These are phyloP conservation scores for Basidiobolus meristosporus DNA, from an alignment of 371 early-diverging fungal genomes.

Conservation along the genomic window DNA sequence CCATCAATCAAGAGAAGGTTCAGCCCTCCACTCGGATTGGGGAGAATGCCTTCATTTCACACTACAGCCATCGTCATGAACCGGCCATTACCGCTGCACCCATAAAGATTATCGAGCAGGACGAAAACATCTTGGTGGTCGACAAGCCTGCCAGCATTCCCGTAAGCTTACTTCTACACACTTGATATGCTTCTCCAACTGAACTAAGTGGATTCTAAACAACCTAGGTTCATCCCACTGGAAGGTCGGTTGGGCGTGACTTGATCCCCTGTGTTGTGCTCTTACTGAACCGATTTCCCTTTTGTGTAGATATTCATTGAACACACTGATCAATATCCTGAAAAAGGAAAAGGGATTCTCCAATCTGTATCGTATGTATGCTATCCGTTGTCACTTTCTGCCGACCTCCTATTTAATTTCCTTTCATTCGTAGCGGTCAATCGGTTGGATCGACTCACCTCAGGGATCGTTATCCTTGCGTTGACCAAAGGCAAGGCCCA, in stretches of 20 bases:
- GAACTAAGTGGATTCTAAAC: not conserved
- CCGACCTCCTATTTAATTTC: constrained; percentile 1
- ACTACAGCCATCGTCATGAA: constrained; percentile 84
- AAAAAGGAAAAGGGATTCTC: constrained; percentile 32
- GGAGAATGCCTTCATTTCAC: constrained; percentile 57
- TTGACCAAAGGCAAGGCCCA: constrained; percentile 33
- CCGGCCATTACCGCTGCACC: constrained; percentile 61
- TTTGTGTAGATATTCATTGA: constrained; percentile 42
- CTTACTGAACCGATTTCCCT: too few relatives aligned
- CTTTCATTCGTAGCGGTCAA: constrained; percentile 34
- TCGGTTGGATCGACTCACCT: constrained; percentile 82
- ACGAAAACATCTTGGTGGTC: constrained; percentile 51
- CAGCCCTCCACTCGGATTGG: constrained; percentile 24
- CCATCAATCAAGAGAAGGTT: constrained; percentile 42
- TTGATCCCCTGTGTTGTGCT: too few relatives aligned
- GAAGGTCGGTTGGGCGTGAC: constrained; percentile 38
- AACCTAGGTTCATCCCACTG: constrained; percentile 50
- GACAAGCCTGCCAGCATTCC: constrained; percentile 84
- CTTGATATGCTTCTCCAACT: not conserved
- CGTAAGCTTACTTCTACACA: constrained; percentile 11
- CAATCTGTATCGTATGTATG: constrained; percentile 44
- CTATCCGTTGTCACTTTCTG: not conserved
- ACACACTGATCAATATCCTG: constrained; percentile 65
- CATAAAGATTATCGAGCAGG: constrained; percentile 31
- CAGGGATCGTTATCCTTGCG: constrained; percentile 73